phyloP scores from a whole-genome alignment of 768 basidiomycete genomes.

The Leccinum barrowsii region DNA sequence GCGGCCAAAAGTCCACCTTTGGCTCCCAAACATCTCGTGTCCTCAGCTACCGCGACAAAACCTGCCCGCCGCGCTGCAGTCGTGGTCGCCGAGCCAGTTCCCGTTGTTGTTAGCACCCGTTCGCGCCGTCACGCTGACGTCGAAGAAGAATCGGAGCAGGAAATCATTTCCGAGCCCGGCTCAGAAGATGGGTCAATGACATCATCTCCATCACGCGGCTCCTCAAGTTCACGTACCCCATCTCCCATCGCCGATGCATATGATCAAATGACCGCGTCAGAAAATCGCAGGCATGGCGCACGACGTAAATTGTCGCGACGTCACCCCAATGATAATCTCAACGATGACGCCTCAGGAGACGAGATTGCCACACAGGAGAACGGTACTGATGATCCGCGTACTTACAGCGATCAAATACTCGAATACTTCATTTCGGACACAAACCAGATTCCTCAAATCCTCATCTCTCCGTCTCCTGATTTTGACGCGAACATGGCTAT shows the following conservation, averaged over 20 bases:
- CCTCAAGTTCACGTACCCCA: slow-evolving; percentile 90
- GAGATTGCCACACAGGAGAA: slow-evolving; percentile 40
- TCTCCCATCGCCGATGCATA: slow-evolving; percentile 66
- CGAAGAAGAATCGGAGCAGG: slow-evolving; percentile 60
- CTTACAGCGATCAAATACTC: slow-evolving; percentile 94
- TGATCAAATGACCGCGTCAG: slow-evolving; percentile 26
- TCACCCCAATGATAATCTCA: slow-evolving; percentile 42
- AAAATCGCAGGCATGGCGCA: slow-evolving; percentile 33
- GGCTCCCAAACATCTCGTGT: slow-evolving; percentile 93
- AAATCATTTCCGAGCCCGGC: slow-evolving; percentile 61
- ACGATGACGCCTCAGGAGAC: slow-evolving; percentile 43
- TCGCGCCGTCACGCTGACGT: slow-evolving; percentile 49
- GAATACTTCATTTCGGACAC: slow-evolving; percentile 99
- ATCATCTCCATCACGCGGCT: slow-evolving; percentile 81
- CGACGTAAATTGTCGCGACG: slow-evolving; percentile 49
- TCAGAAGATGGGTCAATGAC: slow-evolving; percentile 91
- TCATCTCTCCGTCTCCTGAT: slow-evolving; percentile 83
- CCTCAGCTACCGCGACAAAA: slow-evolving; percentile 46
- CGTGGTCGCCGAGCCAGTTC: slow-evolving; percentile 13
- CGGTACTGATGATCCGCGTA: slow-evolving; percentile 50
- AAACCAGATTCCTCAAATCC: slow-evolving; percentile 81
- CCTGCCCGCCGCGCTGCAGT: slow-evolving; percentile 27
- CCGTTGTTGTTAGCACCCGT: slow-evolving; percentile 45
- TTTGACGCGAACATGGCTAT: slow-evolving; percentile 96
- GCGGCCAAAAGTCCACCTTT: slow-evolving; percentile 88